A percentile compares a stretch with the other conserved stretches of the same genome.
Conservation (phyloP, 306 rosid genomes). For the Ormosia emarginata region DNA sequence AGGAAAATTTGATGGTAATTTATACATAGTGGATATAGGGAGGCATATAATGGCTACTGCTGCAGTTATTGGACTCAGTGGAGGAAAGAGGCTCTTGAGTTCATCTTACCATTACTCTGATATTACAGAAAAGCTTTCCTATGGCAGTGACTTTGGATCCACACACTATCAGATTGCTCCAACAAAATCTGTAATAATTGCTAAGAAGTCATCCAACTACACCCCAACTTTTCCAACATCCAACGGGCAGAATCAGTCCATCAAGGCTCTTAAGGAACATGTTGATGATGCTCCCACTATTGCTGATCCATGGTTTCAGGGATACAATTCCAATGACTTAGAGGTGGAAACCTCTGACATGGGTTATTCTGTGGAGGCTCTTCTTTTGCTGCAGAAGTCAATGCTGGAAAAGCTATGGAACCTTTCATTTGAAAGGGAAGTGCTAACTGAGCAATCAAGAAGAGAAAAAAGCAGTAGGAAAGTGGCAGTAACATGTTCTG, state of each 20-base stretch:
- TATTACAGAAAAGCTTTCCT: slow-evolving; percentile 56
- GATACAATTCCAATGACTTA: slow-evolving; percentile 25
- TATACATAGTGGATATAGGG: slow-evolving; percentile 30
- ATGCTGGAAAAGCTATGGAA: slow-evolving; percentile 97
- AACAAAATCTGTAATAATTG: slow-evolving; percentile 43
- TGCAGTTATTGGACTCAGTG: slow-evolving; percentile 82
- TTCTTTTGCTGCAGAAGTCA: slow-evolving; percentile 88
- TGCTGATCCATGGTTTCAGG: slow-evolving; percentile 48
- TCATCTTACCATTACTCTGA: slow-evolving; percentile 78
- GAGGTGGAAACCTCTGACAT: slow-evolving; percentile 58
- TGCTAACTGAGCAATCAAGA: slow-evolving; percentile 24
- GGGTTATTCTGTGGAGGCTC: slow-evolving; percentile 70
- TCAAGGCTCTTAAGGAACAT: slow-evolving; percentile 72
- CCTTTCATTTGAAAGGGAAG: slow-evolving; percentile 62
- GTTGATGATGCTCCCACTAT: slow-evolving; percentile 42
- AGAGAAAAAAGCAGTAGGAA: slow-evolving; percentile 30
- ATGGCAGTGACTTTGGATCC: slow-evolving; percentile 49
- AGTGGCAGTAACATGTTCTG: slow-evolving; percentile 79
- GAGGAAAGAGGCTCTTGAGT: slow-evolving; percentile 80
- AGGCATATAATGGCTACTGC: slow-evolving; percentile 83
- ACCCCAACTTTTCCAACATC: slow-evolving; percentile 45
- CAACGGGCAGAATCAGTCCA: slow-evolving; percentile 38
- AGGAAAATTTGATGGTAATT: slow-evolving; percentile 44
- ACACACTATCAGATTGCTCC: slow-evolving; percentile 52
- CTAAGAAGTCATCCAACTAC: slow-evolving; percentile 56